phyloP scores from a whole-genome alignment of 73 alveolate species.

The Urostyla sp. region DNA sequence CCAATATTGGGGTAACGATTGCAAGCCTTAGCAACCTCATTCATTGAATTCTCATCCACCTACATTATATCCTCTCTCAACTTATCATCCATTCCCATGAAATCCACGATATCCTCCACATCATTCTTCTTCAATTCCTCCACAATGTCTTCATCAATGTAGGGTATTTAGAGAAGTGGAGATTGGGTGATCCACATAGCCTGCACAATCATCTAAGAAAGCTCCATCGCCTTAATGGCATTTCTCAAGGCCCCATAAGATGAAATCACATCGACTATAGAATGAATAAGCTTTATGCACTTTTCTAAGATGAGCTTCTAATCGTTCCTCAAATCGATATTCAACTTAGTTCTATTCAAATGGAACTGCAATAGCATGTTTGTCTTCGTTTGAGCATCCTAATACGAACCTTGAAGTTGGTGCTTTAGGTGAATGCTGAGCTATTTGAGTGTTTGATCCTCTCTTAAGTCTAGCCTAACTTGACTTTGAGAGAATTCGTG shows the following conservation, averaged over 20 bases:
- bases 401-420: slow-evolving; percentile 60
- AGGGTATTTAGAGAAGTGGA: slow-evolving; percentile 86
- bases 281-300: slow-evolving; percentile 67
- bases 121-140: slow-evolving; percentile 59
- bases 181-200: slow-evolving; percentile 80
- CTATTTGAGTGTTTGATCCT: slow-evolving; percentile 64
- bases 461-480: slow-evolving; percentile 77
- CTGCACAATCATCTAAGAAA: slow-evolving; percentile 85
- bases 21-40: slow-evolving; percentile 74
- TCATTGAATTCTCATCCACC: slow-evolving; percentile 50
- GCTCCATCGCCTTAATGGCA: slow-evolving; percentile 83
- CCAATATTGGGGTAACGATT: slow-evolving; percentile 63
- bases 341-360: slow-evolving; percentile 71
- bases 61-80: slow-evolving; percentile 69
- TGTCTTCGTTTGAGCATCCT: slow-evolving; percentile 69
- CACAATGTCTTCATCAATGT: slow-evolving; percentile 69
- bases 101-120: slow-evolving; percentile 85
- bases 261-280: slow-evolving; percentile 87
- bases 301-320: slow-evolving; percentile 69
- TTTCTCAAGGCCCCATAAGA: slow-evolving; percentile 79
- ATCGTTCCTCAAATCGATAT: slow-evolving; percentile 72
- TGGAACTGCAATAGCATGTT: slow-evolving; percentile 78
- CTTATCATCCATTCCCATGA: slow-evolving; percentile 84
- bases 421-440: slow-evolving; percentile 60
- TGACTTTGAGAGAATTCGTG: slow-evolving; percentile 75